Percentiles rank a stretch among this genome's conserved stretches.
Evolutionary conservation across 306 rosid species (phyloP).

Genomic region (Medicago arabica): DNA sequence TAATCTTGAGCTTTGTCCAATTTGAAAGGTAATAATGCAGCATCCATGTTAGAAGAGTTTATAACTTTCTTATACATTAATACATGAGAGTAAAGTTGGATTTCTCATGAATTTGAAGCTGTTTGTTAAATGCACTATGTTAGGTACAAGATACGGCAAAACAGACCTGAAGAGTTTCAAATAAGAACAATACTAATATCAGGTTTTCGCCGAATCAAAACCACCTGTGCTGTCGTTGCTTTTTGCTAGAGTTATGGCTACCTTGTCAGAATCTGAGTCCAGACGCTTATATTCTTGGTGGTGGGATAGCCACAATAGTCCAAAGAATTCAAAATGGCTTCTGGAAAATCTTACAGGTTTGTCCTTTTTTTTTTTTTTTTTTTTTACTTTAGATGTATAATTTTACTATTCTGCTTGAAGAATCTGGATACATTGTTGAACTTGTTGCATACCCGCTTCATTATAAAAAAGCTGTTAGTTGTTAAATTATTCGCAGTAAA

Average conservation of each 20-base stretch:
- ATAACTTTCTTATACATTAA: constrained; percentile 11
- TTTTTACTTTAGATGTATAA: neutral
- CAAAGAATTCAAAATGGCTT: constrained; percentile 98
- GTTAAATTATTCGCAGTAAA: neutral
- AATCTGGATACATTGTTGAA: constrained; percentile 22
- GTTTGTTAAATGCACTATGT: constrained; percentile 8
- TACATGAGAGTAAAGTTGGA: constrained; percentile 19
- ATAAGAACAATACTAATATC: constrained; percentile 43
- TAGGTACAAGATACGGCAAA: constrained; percentile 48
- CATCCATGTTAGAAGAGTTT: constrained; percentile 31
- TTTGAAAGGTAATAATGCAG: constrained; percentile 44
- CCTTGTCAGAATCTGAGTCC: constrained; percentile 73
- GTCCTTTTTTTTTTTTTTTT: constrained; percentile 3
- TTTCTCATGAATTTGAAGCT: constrained; percentile 24
- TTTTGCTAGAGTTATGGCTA: constrained; percentile 69
- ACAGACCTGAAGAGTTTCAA: constrained; percentile 31
- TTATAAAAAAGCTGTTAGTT: neutral
- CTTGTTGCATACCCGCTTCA: neutral
- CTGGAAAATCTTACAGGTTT: constrained; percentile 94
- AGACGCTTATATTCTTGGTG: constrained; percentile 95
- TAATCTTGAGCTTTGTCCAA: constrained; percentile 37
- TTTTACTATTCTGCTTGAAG: neutral
- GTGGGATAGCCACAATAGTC: constrained; percentile 98
- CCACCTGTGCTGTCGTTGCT: constrained; percentile 54
- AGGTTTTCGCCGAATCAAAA: constrained; percentile 52